These are phyloP conservation scores for Hygrophoropsis aurantiaca DNA, from an alignment of 768 basidiomycete genomes.

Conservation along the genomic window DNA sequence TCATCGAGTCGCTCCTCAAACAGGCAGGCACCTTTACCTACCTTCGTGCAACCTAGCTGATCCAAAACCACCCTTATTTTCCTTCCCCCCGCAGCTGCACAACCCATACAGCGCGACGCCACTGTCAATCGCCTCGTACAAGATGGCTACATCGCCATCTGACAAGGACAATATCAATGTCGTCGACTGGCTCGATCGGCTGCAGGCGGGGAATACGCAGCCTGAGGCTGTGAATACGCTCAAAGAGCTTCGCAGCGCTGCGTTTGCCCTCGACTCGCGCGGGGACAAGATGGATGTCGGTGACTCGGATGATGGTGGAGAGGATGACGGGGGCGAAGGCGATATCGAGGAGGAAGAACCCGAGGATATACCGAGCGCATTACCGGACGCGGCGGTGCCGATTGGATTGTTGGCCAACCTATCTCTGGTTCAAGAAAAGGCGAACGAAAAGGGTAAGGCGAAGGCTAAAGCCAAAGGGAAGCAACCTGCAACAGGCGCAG, in stretches of 20 bases:
- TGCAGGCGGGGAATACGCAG: slow-evolving; percentile 59
- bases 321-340: slow-evolving; percentile 26
- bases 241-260: slow-evolving; percentile 20
- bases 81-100: slow-evolving; percentile 50
- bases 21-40: slow-evolving; percentile 46
- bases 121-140: slow-evolving; percentile 75
- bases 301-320: slow-evolving; percentile 43
- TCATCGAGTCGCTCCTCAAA: slow-evolving; percentile 83
- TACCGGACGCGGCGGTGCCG: slow-evolving; percentile 74
- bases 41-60: not conserved
- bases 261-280: slow-evolving; percentile 5
- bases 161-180: slow-evolving; percentile 68
- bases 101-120: slow-evolving; percentile 82
- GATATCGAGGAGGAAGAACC: slow-evolving; percentile 38
- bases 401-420: slow-evolving; percentile 75
- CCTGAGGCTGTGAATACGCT: slow-evolving; percentile 36
- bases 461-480: slow-evolving; percentile 13
- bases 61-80: slow-evolving; percentile 1
- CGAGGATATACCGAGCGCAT: slow-evolving; percentile 46
- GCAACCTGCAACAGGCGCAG: slow-evolving; percentile 17
- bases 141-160: slow-evolving; percentile 74
- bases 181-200: slow-evolving; percentile 73
- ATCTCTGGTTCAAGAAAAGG: slow-evolving; percentile 56
- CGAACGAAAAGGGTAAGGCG: slow-evolving; percentile 40
- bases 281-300: slow-evolving; percentile 31